phyloP scores from a whole-genome alignment of 148 eudicot species.

The Cornus controversa region DNA sequence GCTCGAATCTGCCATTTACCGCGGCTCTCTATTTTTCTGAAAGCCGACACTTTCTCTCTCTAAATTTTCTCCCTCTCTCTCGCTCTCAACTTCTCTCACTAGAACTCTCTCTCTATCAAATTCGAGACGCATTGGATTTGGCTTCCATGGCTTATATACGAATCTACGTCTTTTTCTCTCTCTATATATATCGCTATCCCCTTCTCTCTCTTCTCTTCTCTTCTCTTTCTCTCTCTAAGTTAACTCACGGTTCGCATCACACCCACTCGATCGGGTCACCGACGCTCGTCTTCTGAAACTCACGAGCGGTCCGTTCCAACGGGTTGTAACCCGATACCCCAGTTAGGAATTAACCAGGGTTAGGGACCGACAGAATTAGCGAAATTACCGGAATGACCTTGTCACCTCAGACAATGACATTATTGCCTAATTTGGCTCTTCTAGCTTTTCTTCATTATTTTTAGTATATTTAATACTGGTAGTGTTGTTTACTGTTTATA shows the following conservation, averaged over 20 bases:
- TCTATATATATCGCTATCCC: constrained; percentile 15
- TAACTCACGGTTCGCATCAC: constrained; percentile 15
- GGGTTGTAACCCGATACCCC: constrained; percentile 16
- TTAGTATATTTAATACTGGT: neutral
- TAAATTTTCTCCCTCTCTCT: constrained; percentile 8
- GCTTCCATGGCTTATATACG: constrained; percentile 31
- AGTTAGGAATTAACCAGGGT: constrained; percentile 38
- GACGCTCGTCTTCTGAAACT: constrained; percentile 37
- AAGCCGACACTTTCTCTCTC: constrained; percentile 8
- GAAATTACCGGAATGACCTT: constrained; percentile 34
- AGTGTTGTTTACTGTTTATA: neutral
- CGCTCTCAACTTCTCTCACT: constrained; percentile 2
- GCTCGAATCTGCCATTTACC: constrained; percentile 57
- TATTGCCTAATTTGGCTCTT: too few relatives aligned
- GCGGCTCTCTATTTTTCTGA: neutral
- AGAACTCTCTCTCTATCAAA: constrained; percentile 2
- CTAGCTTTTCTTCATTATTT: too few relatives aligned
- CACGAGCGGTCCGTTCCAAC: constrained; percentile 12
- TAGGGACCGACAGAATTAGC: constrained; percentile 48
- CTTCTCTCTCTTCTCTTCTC: neutral
- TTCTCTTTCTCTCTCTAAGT: neutral
- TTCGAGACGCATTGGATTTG: constrained; percentile 31
- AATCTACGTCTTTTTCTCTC: constrained; percentile 11
- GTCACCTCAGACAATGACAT: constrained; percentile 1
- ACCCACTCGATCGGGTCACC: constrained; percentile 38